A percentile compares a stretch with the other conserved stretches of the same genome.
Conservation (phyloP, 495 filamentous ascomycete genomes). For the Viridothelium virens region DNA sequence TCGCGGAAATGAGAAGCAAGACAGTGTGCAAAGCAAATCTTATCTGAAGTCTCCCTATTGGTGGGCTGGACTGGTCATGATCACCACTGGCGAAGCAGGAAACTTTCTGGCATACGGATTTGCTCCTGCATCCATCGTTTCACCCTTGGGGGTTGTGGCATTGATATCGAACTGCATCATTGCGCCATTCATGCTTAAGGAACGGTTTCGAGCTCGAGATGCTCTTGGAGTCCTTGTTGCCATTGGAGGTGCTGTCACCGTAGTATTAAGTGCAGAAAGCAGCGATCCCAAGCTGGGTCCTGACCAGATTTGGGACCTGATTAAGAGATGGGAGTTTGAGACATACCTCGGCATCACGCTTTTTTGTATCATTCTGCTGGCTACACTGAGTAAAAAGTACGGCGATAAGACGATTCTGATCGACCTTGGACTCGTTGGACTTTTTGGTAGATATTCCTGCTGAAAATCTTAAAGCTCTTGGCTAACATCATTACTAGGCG, state of each 20-base stretch:
- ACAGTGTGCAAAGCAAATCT: conserved; percentile 37
- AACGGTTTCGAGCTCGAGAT: conserved; percentile 77
- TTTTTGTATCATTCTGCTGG: conserved; percentile 61
- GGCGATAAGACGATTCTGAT: conserved; percentile 81
- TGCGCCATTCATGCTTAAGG: conserved; percentile 85
- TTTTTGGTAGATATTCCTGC: conserved; percentile 65
- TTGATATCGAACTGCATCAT: conserved; percentile 94
- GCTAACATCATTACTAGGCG: conserved; percentile 49
- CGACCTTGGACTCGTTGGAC: conserved; percentile 82
- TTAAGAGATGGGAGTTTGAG: conserved; percentile 84
- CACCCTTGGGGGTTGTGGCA: conserved; percentile 87
- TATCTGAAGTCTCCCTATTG: conserved; percentile 90
- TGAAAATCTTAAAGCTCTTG: conserved; percentile 12
- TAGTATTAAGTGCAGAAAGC: conserved; percentile 84
- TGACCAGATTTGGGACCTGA: conserved; percentile 80
- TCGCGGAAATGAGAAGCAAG: conserved; percentile 21
- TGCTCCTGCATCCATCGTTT: conserved; percentile 97
- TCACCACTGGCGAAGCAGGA: conserved; percentile 86
- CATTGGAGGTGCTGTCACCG: conserved; percentile 78
- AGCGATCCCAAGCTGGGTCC: conserved; percentile 87
- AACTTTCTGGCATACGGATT: conserved; percentile 98
- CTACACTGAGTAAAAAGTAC: conserved; percentile 74
- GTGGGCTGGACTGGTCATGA: conserved; percentile 88
- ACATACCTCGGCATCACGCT: conserved; percentile 75
- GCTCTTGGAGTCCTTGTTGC: conserved; percentile 80